A percentile compares a stretch with the other conserved stretches of the same genome.
phyloP scores from a whole-genome alignment of 306 rosid species.

The Vachellia collinsii region DNA sequence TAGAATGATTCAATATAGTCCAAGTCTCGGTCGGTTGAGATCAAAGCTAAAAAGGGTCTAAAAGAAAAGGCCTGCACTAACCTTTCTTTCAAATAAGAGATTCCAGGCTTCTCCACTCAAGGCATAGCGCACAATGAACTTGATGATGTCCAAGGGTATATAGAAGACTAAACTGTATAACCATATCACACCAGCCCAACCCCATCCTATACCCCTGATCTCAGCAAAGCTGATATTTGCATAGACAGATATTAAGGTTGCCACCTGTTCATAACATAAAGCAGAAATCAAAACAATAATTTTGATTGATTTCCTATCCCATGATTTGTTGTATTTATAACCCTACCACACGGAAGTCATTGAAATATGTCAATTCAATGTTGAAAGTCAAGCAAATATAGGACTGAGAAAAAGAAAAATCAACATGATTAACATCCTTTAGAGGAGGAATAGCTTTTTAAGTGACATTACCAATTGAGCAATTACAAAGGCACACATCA shows the following conservation, averaged over 20 bases:
- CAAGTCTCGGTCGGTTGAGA: neutral
- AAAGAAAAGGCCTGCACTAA: conserved; percentile 31
- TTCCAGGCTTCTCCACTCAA: conserved; percentile 92
- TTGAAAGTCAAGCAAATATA: neutral
- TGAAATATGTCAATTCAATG: neutral
- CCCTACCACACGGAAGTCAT: neutral
- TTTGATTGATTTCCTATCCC: conserved; percentile 8
- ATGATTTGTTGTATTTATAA: too few species aligned
- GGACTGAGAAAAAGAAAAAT: neutral
- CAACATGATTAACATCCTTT: conserved; percentile 1
- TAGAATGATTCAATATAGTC: conserved; percentile 26
- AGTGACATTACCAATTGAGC: conserved; percentile 69
- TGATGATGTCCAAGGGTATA: conserved; percentile 75
- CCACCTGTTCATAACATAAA: conserved; percentile 56
- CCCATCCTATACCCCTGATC: conserved; percentile 84
- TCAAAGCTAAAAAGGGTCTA: neutral
- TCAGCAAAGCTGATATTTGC: conserved; percentile 75
- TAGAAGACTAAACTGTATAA: conserved; percentile 75
- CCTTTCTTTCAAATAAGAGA: conserved; percentile 81
- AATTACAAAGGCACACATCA: conserved; percentile 80
- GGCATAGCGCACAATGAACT: conserved; percentile 72
- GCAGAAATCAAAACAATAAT: conserved; percentile 17
- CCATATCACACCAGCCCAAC: conserved; percentile 93
- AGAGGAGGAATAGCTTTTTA: conserved; percentile 14
- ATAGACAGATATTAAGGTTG: conserved; percentile 76